phyloP scores from a whole-genome alignment of 148 eudicot species.

The Agrostemma githago region DNA sequence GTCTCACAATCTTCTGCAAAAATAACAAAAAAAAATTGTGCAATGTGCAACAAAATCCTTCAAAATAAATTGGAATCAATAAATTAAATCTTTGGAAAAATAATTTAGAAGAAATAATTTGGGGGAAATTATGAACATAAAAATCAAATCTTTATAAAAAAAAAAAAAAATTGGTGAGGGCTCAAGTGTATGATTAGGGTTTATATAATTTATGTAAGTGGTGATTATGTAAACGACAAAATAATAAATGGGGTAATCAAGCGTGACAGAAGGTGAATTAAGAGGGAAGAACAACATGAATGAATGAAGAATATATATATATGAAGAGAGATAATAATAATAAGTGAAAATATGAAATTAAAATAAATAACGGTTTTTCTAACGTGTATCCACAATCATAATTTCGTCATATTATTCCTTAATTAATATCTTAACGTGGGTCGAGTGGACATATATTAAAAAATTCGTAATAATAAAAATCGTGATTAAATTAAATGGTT shows the following conservation, averaged over 20 bases:
- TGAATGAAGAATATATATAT: neutral
- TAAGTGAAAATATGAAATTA: too few relatives aligned
- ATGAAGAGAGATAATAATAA: neutral
- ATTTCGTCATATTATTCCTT: too few relatives aligned
- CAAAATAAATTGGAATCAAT: neutral
- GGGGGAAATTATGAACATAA: slow-evolving; percentile 16
- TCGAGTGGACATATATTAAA: too few relatives aligned
- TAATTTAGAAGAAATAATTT: neutral
- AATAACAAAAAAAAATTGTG: neutral
- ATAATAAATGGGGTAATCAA: slow-evolving; percentile 30
- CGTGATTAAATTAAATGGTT: too few relatives aligned
- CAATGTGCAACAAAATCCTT: slow-evolving; percentile 1
- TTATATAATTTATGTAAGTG: slow-evolving; percentile 10
- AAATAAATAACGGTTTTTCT: too few relatives aligned
- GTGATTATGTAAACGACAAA: slow-evolving; percentile 42
- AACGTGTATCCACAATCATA: too few relatives aligned
- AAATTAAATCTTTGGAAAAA: neutral
- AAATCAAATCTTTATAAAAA: slow-evolving; percentile 18
- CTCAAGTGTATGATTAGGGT: slow-evolving; percentile 22
- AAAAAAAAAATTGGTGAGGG: neutral
- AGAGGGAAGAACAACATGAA: slow-evolving; percentile 3
- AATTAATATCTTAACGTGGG: too few relatives aligned
- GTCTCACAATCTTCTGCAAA: slow-evolving; percentile 30
- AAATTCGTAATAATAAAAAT: too few relatives aligned
- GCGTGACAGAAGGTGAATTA: slow-evolving; percentile 22